These are phyloP conservation scores for Thraustochytrium striatum DNA, from an alignment of 352 stramenopile species.

Conservation along the genomic window DNA sequence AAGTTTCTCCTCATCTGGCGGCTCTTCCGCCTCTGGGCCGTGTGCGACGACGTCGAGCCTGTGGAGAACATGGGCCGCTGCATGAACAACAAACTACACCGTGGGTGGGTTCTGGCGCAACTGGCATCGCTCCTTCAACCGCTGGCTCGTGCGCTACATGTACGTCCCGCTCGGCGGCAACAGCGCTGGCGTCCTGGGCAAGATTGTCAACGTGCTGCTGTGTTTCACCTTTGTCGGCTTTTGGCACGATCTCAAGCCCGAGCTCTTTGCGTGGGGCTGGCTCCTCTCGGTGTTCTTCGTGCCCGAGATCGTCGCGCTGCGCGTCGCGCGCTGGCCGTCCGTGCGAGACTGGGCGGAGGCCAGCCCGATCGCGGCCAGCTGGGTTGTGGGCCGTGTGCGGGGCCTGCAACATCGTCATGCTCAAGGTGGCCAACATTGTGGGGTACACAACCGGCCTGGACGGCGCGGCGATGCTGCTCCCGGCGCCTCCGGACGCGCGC, in stretches of 20 bases:
- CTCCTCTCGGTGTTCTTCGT: conserved; percentile 61
- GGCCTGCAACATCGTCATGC: conserved; percentile 57
- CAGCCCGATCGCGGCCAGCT: conserved; percentile 3
- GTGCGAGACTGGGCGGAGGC: not conserved
- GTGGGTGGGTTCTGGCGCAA: conserved; percentile 59
- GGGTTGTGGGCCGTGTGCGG: conserved; percentile 52
- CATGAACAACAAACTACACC: conserved; percentile 65
- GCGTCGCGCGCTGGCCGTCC: not conserved
- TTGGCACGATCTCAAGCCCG: conserved; percentile 62
- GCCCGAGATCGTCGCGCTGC: conserved; percentile 54
- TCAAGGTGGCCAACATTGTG: conserved; percentile 60
- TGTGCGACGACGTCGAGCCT: conserved; percentile 59
- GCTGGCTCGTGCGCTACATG: conserved; percentile 64
- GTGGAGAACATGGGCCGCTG: conserved; percentile 65
- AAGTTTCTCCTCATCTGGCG: conserved; percentile 67
- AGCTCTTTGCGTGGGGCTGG: conserved; percentile 60
- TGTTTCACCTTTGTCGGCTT: conserved; percentile 65
- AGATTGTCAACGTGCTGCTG: conserved; percentile 51
- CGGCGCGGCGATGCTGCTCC: conserved; percentile 22
- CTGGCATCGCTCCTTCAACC: conserved; percentile 64
- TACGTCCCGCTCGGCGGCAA: conserved; percentile 62
- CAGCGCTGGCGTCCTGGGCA: not conserved
- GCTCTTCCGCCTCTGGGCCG: conserved; percentile 59
- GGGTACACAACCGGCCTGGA: conserved; percentile 57
- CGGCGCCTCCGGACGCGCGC: not conserved